These are phyloP conservation scores for Magnolia sinica DNA, from an alignment of 164 flowering plant genomes.

Conservation along the genomic window DNA sequence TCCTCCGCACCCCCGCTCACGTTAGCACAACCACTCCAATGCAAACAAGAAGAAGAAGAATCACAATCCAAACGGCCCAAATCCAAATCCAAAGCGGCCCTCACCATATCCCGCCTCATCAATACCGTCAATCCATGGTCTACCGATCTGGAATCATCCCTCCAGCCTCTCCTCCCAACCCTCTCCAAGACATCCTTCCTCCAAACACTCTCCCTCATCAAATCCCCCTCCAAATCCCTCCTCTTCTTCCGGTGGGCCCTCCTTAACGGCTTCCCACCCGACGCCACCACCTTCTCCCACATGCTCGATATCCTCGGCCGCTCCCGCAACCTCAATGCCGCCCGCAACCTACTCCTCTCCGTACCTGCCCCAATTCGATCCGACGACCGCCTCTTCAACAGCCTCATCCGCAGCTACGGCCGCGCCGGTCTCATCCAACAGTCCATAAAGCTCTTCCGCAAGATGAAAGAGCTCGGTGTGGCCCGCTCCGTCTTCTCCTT, in stretches of 20 bases:
- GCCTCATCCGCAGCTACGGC: conserved; percentile 60
- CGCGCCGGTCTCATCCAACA: conserved; percentile 62
- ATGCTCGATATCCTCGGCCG: conserved; percentile 57
- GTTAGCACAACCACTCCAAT: not conserved
- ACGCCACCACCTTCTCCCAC: conserved; percentile 39
- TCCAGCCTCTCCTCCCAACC: conserved; percentile 31
- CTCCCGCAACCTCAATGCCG: conserved; percentile 49
- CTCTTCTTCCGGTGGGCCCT: conserved; percentile 61
- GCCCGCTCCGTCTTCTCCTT: conserved; percentile 60
- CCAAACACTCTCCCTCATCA: conserved; percentile 50
- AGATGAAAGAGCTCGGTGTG: conserved; percentile 51
- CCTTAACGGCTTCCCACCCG: conserved; percentile 32
- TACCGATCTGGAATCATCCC: conserved; percentile 37
- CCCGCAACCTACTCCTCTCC: conserved; percentile 57
- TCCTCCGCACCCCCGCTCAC: conserved; percentile 5
- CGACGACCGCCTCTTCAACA: conserved; percentile 61
- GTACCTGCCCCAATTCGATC: conserved; percentile 41
- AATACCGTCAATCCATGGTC: conserved; percentile 32
- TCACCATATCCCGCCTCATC: conserved; percentile 25
- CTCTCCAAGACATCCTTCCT: conserved; percentile 50
- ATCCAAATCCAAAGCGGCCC: conserved; percentile 16
- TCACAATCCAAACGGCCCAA: conserved; percentile 8
- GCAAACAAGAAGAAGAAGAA: not conserved
- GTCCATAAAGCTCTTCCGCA: conserved; percentile 46
- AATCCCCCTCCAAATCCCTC: conserved; percentile 43